Conservation (phyloP, 495 filamentous ascomycete species). For the Oleoguttula mirabilis region DNA sequence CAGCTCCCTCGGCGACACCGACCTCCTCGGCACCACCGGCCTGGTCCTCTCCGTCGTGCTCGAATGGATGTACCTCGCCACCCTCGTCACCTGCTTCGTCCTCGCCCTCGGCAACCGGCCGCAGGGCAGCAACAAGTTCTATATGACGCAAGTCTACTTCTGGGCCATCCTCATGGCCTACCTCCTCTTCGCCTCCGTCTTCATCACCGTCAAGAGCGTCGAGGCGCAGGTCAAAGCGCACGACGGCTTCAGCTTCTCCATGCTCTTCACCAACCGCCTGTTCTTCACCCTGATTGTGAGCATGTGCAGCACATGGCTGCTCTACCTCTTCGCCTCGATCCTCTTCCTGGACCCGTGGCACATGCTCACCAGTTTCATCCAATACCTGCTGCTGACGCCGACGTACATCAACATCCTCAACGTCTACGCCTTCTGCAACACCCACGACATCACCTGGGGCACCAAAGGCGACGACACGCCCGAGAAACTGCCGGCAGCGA, state of each 20-base stretch:
- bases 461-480: conserved; percentile 90
- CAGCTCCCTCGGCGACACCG: conserved; percentile 55
- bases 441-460: conserved; percentile 94
- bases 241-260: conserved; percentile 48
- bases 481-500: conserved; percentile 68
- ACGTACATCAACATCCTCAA: conserved; percentile 96
- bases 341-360: conserved; percentile 99
- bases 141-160: conserved; percentile 94
- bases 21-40: conserved; percentile 62
- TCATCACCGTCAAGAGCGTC: conserved; percentile 83
- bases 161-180: conserved; percentile 95
- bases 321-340: conserved; percentile 85
- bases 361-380: conserved; percentile 90
- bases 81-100: conserved; percentile 88
- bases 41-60: conserved; percentile 77
- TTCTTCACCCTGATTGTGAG: conserved; percentile 94
- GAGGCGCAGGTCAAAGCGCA: conserved; percentile 45
- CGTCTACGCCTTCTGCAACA: conserved; percentile 97
- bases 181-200: conserved; percentile 86
- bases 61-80: conserved; percentile 90
- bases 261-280: conserved; percentile 71
- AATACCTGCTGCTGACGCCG: conserved; percentile 91
- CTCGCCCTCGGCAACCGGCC: conserved; percentile 90
- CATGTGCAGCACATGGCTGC: conserved; percentile 78
- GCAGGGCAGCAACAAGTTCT: conserved; percentile 83